Percentiles rank a stretch among this genome's conserved stretches.
These are phyloP conservation scores for Cryptococcus neoformans DNA, from an alignment of 1,284 basidiomycete genomes.

Conservation along the genomic window DNA sequence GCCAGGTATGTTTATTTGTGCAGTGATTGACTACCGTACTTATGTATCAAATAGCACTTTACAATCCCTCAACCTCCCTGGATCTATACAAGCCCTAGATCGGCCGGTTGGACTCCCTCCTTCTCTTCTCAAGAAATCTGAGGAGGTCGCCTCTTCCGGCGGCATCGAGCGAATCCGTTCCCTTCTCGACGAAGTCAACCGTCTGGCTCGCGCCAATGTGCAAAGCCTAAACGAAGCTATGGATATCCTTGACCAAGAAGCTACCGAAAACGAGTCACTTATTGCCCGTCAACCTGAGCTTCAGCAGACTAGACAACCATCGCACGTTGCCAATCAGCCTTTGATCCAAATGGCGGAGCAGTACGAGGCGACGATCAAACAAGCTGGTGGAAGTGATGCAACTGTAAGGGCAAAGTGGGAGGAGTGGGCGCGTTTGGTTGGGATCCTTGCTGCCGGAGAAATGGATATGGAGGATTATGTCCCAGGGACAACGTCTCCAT, in stretches of 20 bases:
- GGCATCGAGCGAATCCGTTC: slow-evolving; percentile 69
- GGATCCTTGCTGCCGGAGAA: slow-evolving; percentile 68
- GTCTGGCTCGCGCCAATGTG: slow-evolving; percentile 62
- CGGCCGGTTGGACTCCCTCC: slow-evolving; percentile 83
- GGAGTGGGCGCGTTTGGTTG: slow-evolving; percentile 74
- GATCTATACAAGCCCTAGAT: slow-evolving; percentile 82
- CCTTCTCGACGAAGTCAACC: slow-evolving; percentile 69
- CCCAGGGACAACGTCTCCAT: slow-evolving; percentile 30
- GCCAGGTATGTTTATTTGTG: slow-evolving; percentile 44
- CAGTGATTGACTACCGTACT: slow-evolving; percentile 52
- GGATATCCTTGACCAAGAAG: slow-evolving; percentile 84
- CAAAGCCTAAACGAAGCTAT: slow-evolving; percentile 73
- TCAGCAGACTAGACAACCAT: slow-evolving; percentile 57
- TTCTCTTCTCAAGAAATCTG: slow-evolving; percentile 77
- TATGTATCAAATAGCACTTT: slow-evolving; percentile 57
- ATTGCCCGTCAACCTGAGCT: slow-evolving; percentile 51
- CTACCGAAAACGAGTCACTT: slow-evolving; percentile 73
- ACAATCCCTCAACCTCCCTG: slow-evolving; percentile 73
- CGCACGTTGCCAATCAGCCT: slow-evolving; percentile 72
- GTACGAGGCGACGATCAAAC: slow-evolving; percentile 67
- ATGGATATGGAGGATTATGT: slow-evolving; percentile 62
- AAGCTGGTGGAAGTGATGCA: slow-evolving; percentile 71
- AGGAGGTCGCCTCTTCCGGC: slow-evolving; percentile 75
- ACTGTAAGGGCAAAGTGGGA: slow-evolving; percentile 77
- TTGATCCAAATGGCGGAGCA: slow-evolving; percentile 67